Conservation (phyloP, 1,139 yeast genomes). For the Yamadazyma spencermartinsiae region DNA sequence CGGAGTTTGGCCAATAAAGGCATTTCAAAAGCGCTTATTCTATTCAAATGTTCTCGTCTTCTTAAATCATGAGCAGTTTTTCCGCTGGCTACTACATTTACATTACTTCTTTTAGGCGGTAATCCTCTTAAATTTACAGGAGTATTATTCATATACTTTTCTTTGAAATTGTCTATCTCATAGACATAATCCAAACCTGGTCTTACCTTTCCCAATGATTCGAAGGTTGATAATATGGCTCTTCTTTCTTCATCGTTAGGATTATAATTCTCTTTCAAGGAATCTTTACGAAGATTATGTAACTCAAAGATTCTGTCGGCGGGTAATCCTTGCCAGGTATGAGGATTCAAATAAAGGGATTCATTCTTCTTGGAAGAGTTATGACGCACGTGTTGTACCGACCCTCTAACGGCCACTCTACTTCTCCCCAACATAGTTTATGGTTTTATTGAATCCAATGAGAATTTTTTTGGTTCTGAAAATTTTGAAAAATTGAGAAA, state of each 20-base stretch:
- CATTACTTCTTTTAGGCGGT: slow-evolving; percentile 43
- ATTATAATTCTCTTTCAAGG: slow-evolving; percentile 57
- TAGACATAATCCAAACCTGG: slow-evolving; percentile 46
- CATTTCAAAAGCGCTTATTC: slow-evolving; percentile 89
- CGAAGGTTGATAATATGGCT: slow-evolving; percentile 46
- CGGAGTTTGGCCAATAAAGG: slow-evolving; percentile 80
- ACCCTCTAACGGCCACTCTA: not conserved
- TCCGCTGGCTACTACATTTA: slow-evolving; percentile 40
- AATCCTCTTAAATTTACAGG: slow-evolving; percentile 39
- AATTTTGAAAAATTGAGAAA: not conserved
- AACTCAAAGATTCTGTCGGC: slow-evolving; percentile 61
- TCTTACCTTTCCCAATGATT: slow-evolving; percentile 29
- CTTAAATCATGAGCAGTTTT: slow-evolving; percentile 38
- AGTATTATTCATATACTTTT: slow-evolving; percentile 45
- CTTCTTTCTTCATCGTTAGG: slow-evolving; percentile 51
- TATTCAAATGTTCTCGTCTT: slow-evolving; percentile 52
- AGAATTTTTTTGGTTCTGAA: not conserved
- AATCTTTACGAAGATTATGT: slow-evolving; percentile 57
- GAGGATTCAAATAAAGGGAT: slow-evolving; percentile 54
- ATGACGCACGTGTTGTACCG: slow-evolving; percentile 10
- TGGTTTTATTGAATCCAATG: not conserved
- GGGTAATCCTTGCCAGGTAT: slow-evolving; percentile 68
- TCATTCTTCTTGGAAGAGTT: slow-evolving; percentile 11
- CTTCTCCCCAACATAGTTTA: not conserved
- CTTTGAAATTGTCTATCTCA: slow-evolving; percentile 48